Base-by-base conservation (phyloP, 139 green algal species). In the Choricystis sp. region DNA sequence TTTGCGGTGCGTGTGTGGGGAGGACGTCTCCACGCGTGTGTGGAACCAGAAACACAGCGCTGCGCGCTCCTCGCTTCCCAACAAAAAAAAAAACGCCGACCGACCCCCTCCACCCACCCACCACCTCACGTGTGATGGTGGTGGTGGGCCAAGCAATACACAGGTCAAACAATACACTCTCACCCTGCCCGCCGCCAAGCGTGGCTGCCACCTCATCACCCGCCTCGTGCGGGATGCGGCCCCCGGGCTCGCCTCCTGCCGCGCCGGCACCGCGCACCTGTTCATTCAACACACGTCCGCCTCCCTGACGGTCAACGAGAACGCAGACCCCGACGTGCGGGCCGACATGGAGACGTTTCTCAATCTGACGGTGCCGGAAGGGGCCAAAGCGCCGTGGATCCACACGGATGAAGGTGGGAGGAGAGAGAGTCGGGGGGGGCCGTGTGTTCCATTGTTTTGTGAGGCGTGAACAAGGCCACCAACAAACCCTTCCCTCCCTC, bases 251-350 rank as follows among this genome's bases (percentile, higher is more conserved):
- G 9, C 40, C 40, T 21, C 9, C 9, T 16, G 9, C 9, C 40
- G 40, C 9, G 9, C 16, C 40, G 74, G 76, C 24, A 64, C 89
- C 57, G 86, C 79, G 24, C 85, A 94, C 66, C 67, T 85, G 23
- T 94, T 95, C 31, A 78, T 89, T 2, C 69, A 78, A 59, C 82
- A 89, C 74, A 89, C 82, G 16, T 77, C 63, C n/a, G 74, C 73
- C 3, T 85, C 76, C 1, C 67, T 89, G 4, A 89, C 82, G 3
- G 81, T 89, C 63, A 88, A 88, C 31, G 82, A 89, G 61, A 89
- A 89, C 49, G 81, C 81, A 4, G 68, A 26, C 29, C 80, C 60
- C 48, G 72, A 83, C 66, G 77, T 80, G 56, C 27, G n/a, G 59
- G 14, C 40, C 40, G 40, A 52, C 40, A 9, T 52, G 40, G 40